A percentile compares a stretch with the other conserved stretches of the same genome.
Conservation (phyloP, 345 rosid genomes). For the Clarkia xantiana region DNA sequence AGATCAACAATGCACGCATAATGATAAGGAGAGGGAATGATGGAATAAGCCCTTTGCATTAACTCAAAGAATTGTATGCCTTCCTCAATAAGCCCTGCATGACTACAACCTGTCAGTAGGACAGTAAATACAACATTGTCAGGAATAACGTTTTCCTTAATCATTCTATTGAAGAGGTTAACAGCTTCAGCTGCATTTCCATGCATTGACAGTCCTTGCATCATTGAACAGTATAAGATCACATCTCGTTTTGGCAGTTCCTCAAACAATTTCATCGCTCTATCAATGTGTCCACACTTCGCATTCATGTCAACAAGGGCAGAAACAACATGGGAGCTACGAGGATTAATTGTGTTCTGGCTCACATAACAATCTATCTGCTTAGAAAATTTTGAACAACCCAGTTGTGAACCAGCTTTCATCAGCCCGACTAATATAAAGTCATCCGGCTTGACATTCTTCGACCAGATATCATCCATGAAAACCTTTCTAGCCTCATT, state of each 20-base stretch:
- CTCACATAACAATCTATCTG: slow-evolving; percentile 40
- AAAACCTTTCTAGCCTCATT: slow-evolving; percentile 33
- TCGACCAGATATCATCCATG: slow-evolving; percentile 16
- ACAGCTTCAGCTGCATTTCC: slow-evolving; percentile 35
- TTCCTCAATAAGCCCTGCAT: slow-evolving; percentile 40
- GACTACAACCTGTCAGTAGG: slow-evolving; percentile 46
- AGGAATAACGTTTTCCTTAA: slow-evolving; percentile 44
- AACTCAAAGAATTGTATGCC: slow-evolving; percentile 37
- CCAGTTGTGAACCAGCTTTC: slow-evolving; percentile 67
- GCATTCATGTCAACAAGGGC: slow-evolving; percentile 73
- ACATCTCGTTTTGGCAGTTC: slow-evolving; percentile 33
- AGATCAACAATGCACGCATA: slow-evolving; percentile 60
- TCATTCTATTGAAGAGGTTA: slow-evolving; percentile 38
- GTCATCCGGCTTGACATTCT: slow-evolving; percentile 41
- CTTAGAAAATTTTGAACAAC: slow-evolving; percentile 41
- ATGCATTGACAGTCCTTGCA: slow-evolving; percentile 54
- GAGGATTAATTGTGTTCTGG: slow-evolving; percentile 18
- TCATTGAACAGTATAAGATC: slow-evolving; percentile 48
- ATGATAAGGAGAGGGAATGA: slow-evolving; percentile 46
- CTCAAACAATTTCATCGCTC: slow-evolving; percentile 41
- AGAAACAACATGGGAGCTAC: slow-evolving; percentile 34
- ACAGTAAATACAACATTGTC: slow-evolving; percentile 64
- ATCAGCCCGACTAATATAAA: slow-evolving; percentile 42
- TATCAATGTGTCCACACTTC: slow-evolving; percentile 57
- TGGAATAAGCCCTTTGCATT: slow-evolving; percentile 30